Evolutionary conservation across 495 filamentous ascomycete genomes (phyloP).

Genomic region (Lentithecium fluviatile): DNA sequence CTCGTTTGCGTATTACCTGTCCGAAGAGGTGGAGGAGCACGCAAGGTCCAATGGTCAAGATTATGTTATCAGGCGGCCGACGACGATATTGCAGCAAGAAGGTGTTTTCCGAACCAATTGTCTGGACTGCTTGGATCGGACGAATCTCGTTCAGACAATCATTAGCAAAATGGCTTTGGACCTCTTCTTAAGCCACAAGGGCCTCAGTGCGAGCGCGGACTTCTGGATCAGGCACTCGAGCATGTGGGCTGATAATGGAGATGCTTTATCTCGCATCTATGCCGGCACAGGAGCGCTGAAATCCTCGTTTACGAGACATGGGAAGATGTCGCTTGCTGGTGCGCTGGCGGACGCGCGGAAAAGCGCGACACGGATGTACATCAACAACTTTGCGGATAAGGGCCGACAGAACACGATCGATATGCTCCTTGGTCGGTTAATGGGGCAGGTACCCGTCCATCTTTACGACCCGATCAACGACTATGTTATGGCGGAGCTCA

Average conservation of each 20-base stretch:
- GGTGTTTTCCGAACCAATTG: conserved; percentile 96
- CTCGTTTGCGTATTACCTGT: conserved; percentile 84
- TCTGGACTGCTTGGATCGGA: conserved; percentile 91
- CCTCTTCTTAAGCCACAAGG: conserved; percentile 68
- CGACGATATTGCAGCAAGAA: conserved; percentile 82
- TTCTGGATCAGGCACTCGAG: conserved; percentile 88
- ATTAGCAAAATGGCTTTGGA: conserved; percentile 90
- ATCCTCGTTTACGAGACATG: conserved; percentile 90
- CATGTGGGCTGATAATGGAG: conserved; percentile 98
- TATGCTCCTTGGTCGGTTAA: conserved; percentile 69
- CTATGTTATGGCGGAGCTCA: conserved; percentile 72
- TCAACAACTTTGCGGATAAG: conserved; percentile 97
- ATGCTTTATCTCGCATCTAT: conserved; percentile 89
- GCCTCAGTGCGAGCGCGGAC: conserved; percentile 65
- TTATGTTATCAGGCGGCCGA: conserved; percentile 50
- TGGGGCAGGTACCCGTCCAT: conserved; percentile 79
- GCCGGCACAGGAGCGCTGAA: conserved; percentile 95
- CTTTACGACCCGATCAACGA: conserved; percentile 95
- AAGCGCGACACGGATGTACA: conserved; percentile 87
- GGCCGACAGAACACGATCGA: conserved; percentile 92
- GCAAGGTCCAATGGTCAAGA: conserved; percentile 38
- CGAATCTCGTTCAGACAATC: conserved; percentile 93
- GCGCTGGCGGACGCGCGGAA: conserved; percentile 94
- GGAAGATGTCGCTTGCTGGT: conserved; percentile 93
- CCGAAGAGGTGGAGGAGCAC: conserved; percentile 63